Percentiles rank a stretch among this genome's conserved stretches.
Conservation (phyloP, 768 basidiomycete genomes). For the Inosperma sp. region DNA sequence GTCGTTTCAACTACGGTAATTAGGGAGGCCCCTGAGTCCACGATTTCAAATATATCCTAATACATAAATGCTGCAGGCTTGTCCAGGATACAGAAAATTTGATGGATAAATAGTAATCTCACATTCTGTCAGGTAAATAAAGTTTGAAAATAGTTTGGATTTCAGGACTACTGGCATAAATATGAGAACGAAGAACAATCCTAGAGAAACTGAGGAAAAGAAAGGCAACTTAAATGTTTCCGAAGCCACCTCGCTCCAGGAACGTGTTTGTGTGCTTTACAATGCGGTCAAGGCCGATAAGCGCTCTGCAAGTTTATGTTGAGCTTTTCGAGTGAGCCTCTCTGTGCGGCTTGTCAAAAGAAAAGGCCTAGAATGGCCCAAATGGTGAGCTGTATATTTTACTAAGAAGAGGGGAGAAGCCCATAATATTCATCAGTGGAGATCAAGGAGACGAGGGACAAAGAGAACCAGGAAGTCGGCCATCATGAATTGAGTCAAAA, state of each 20-base stretch:
- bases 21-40: no score
- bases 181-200: neutral
- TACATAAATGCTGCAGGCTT: no score
- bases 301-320: slow-evolving; percentile 53
- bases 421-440: neutral
- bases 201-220: neutral
- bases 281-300: slow-evolving; percentile 50
- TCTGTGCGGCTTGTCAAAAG: slow-evolving; percentile 56
- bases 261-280: slow-evolving; percentile 49
- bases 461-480: neutral
- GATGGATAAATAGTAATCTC: no score
- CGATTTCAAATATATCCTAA: no score
- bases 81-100: no score
- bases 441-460: slow-evolving; percentile 2
- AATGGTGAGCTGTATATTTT: slow-evolving; percentile 44
- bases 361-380: slow-evolving; percentile 61
- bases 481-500: slow-evolving; percentile 3
- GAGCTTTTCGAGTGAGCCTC: slow-evolving; percentile 51
- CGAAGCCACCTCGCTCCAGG: slow-evolving; percentile 35
- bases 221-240: slow-evolving; percentile 3
- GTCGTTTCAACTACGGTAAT: no score
- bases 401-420: no score
- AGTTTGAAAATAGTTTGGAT: no score
- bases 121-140: no score
- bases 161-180: no score